Evolutionary conservation across 2,329 filamentous ascomycete species (phyloP).

Genomic region (Diaporthe velutina): DNA sequence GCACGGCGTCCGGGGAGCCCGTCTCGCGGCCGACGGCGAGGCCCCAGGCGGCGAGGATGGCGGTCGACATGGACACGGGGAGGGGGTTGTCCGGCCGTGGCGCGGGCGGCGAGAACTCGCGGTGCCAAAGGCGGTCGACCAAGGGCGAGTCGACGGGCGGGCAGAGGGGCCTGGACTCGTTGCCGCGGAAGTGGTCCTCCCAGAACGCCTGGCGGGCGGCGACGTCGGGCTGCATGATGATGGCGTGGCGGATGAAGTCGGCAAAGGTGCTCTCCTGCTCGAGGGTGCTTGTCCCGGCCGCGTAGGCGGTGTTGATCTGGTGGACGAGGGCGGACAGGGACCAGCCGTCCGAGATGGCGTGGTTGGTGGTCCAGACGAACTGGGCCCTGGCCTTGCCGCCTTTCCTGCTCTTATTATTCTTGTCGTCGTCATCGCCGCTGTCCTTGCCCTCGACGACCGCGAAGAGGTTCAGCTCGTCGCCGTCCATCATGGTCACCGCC

Average conservation of each 20-base stretch:
- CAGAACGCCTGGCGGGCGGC: not conserved
- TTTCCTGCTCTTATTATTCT: no score
- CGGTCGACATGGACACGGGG: not conserved
- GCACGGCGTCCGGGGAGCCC: not conserved
- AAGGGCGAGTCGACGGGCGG: not conserved
- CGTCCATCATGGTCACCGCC: not conserved
- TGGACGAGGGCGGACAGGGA: not conserved
- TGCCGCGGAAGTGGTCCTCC: not conserved
- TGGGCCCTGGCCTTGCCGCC: not conserved
- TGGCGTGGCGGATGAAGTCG: not conserved
- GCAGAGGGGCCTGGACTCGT: not conserved
- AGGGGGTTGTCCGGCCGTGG: not conserved
- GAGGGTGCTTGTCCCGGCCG: not conserved
- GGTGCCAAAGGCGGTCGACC: not conserved
- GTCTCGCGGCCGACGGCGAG: not conserved
- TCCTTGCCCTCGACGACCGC: not conserved
- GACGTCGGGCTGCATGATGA: not conserved
- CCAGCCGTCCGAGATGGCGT: not conserved
- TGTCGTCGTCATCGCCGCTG: no score
- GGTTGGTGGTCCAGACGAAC: not conserved
- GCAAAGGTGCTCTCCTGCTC: not conserved
- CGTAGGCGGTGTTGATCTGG: not conserved
- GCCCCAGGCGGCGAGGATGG: not conserved
- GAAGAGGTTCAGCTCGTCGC: not conserved
- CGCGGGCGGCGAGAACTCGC: not conserved